Conservation (phyloP, 2,329 filamentous ascomycete genomes). For the Fusarium buharicum region DNA sequence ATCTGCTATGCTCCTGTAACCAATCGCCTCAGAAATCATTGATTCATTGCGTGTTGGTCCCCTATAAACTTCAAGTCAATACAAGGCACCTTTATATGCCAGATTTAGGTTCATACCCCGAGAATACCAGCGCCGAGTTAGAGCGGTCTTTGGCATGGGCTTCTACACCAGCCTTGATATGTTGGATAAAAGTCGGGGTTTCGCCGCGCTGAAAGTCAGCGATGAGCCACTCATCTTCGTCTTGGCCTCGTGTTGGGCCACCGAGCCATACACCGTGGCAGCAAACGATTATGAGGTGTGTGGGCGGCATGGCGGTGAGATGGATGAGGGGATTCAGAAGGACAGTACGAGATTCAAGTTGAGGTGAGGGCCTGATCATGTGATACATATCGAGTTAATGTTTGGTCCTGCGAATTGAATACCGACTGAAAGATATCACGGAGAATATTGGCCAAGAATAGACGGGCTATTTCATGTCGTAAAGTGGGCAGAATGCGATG, state of each 20-base stretch:
- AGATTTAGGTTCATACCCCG: slow-evolving; percentile 64
- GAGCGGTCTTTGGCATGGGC: slow-evolving; percentile 58
- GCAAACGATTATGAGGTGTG: slow-evolving; percentile 79
- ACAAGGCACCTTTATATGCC: rapidly evolving
- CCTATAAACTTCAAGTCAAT: slow-evolving; percentile 50
- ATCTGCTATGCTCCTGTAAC: slow-evolving; percentile 66
- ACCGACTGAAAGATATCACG: background rate
- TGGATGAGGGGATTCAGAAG: slow-evolving; percentile 26
- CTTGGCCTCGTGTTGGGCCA: slow-evolving; percentile 60
- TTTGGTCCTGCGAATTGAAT: background rate
- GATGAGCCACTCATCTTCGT: slow-evolving; percentile 76
- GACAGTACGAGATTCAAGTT: background rate
- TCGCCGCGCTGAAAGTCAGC: slow-evolving; percentile 82
- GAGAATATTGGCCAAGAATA: background rate
- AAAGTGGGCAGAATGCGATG: background rate
- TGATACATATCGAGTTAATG: slow-evolving; percentile 28
- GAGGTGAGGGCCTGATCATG: slow-evolving; percentile 44
- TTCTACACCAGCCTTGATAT: slow-evolving; percentile 73
- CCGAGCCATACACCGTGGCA: slow-evolving; percentile 84
- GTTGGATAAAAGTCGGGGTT: slow-evolving; percentile 80
- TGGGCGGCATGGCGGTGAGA: slow-evolving; percentile 43
- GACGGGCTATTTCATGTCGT: background rate
- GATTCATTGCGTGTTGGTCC: slow-evolving; percentile 71
- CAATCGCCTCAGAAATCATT: slow-evolving; percentile 67
- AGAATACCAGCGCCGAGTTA: slow-evolving; percentile 71